Evolutionary conservation across 2,329 filamentous ascomycete species (phyloP), one percentile per base, ranked within the genome.

Genomic region (Phaeosphaeria sp.): DNA sequence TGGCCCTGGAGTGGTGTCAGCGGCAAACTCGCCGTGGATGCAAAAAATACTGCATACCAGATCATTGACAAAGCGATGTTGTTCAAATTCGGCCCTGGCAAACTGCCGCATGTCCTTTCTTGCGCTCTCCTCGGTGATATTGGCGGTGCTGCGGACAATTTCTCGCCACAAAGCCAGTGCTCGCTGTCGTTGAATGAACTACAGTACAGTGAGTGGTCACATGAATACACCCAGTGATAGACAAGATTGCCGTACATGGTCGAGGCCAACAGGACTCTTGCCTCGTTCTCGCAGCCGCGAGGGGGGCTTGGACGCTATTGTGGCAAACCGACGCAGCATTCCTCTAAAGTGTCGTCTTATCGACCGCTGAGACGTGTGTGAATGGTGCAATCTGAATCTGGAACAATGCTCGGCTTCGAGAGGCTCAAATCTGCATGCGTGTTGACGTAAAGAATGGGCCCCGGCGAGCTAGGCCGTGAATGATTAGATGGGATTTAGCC

Each of bases 171-270:
- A 63, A 7, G 77, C 71, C 9, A 84, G 64, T 8, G 77, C 81
- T 47, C 80, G 78, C 53, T 80, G 77, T 51, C 81, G 75, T 59
- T 84, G 80, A 24, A 84, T 74, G 69, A 84, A 84, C 78, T 83
- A 60, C n/a, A 22, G 11, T 17, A n/a, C 6, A 52, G 21, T 70
- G 18, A 68, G 61, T 49, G 18, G 40, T 9, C 18, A 42, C 24
- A n/a, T 7, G 13, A 15, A 15, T 11, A 48, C 18, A 22, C 13
- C 11, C 22, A 6, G 30, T 21, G 13, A 17, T 17, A n/a, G 18
- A 40, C 2, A 20, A 20, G 18, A 22, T 7, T 24, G 20, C 15
- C 30, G 25, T 59, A 75, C 72, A 53, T 74, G 74, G 45, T 77
- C 74, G 20, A 77, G 68, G 33, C 74, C 62, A 21, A 75, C 50